Evolutionary conservation across 1,139 yeast genomes (phyloP), one percentile per base, ranked within the genome.

Genomic region (Debaryomyces udenii): DNA sequence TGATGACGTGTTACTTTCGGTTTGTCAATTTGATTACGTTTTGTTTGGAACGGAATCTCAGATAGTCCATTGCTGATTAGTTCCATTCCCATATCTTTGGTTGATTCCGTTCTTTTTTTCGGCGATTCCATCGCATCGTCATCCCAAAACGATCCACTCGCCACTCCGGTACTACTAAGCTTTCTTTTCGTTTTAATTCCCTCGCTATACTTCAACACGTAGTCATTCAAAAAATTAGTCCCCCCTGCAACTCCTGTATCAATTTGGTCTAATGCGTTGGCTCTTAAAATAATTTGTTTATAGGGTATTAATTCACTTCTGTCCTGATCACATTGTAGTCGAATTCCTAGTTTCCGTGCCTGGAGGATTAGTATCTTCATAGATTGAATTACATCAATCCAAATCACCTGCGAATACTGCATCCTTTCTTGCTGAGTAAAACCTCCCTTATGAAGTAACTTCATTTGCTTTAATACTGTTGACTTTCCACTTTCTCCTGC

Each of bases 401-500:
- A 93, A 20, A 94, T 87, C n/a, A 93, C 88, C 50, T 89, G 91
- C 7, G 88, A 66, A 59, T 90, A 94, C 57, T 88, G 94, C 35
- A 73, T 61, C 40, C 96, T 70, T 61, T 94, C 99, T 50, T 81
- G 86, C 33, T 78, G 78, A 1, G 85, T 74, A 64, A 91, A 93
- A 4, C 96, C 96, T 22, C 88, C 85, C 48, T 89, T 87, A 61
- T 93, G 98, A 39, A 90, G 63, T 24, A 93, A 69, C 53, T 86
- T 80, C 80, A 93, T 79, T 60, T 94, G 99, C 61, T 93, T 94
- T 47, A 93, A 68, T n/a, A 93, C 96, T 0, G 99, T 93, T 2
- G 96, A 87, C 61, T 93, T 93, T 6, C 99, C 99, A 41, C 93
- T 83, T 63, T 93, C 99, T 6, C 99, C 99, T 0, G 98, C 91